Base-by-base conservation (phyloP, 768 basidiomycete species). In the Gymnopilus dilepis region DNA sequence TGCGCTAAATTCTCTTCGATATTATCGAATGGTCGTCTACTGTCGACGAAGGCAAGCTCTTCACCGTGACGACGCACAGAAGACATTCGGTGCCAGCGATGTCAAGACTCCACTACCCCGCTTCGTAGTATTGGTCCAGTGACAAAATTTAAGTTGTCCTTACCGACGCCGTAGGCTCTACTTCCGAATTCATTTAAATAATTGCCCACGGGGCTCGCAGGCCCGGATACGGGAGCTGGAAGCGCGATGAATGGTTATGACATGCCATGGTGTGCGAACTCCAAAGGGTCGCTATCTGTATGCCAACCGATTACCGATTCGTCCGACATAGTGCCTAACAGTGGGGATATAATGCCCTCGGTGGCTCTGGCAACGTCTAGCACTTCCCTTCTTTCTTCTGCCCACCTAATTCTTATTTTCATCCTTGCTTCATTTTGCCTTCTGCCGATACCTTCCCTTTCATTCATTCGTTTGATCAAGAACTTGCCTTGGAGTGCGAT, bases 221-320 rank as follows among this genome's bases (percentile, higher is more conserved):
- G 2, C 8, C 2, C 34, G 54, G 60, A 38, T 43, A 41, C 56
- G 56, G 51, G 34, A 42, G 40, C 19, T 41, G 24, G 21, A 30
- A 26, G 24, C 38, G 56, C 34, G 21, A 37, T 26, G 15, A 24
- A 24, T 40, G 15, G 5, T 26, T 38, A 54, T 40, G 33, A 40
- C 52, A 38, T 40, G 34, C 33, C 21, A 5, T 53, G 28, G 47
- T 53, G 52, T 54, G 52, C 34, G 38, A 54, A 40, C 22, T 22
- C 34, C 34, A 40, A 53, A 53, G 52, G 55, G 47, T 50, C 26
- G 47, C 47, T 42, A 67, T 67, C 66, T 53, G 53, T 67, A 67
- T 67, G 66, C 66, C 66, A 67, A 67, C 66, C 66, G 56, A 53
- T 24, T 60, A 31, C 45, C 63, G 66, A 60, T 19, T 56, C 57